Percentiles rank a stretch among this genome's conserved stretches.
These are phyloP conservation scores for Gossypium longicalyx DNA, from an alignment of 345 rosid species.

Conservation along the genomic window DNA sequence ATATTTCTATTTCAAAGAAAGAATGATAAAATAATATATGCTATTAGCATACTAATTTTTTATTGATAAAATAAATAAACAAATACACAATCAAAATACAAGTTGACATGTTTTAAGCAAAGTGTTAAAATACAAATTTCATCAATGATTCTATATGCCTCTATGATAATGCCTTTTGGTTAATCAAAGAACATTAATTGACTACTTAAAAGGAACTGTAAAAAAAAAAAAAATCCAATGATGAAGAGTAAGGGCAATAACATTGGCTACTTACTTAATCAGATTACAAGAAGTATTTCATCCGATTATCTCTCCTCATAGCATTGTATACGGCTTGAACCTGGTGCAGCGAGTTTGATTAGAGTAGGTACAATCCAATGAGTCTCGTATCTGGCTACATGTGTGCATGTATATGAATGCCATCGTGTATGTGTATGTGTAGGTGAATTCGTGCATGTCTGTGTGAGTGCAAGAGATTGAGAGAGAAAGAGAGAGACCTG, in stretches of 20 bases:
- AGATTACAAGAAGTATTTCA: conserved; percentile 75
- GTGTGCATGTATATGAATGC: background rate
- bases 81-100: background rate
- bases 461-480: conserved; percentile 20
- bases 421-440: background rate
- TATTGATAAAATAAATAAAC: background rate
- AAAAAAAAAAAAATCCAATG: background rate
- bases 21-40: background rate
- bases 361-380: background rate
- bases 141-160: background rate
- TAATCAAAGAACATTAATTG: background rate
- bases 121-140: background rate
- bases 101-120: background rate
- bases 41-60: background rate
- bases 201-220: conserved; percentile 3
- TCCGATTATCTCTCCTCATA: conserved; percentile 84
- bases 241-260: conserved; percentile 4
- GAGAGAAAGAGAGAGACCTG: conserved; percentile 37
- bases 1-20: background rate
- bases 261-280: background rate
- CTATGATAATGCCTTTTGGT: background rate
- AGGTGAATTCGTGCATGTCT: background rate
- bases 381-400: no score
- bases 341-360: conserved; percentile 21
- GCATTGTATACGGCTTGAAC: conserved; percentile 94